Evolutionary conservation across 805 yeast genomes (phyloP).

Genomic region (Suhomyces xylopsoci): DNA sequence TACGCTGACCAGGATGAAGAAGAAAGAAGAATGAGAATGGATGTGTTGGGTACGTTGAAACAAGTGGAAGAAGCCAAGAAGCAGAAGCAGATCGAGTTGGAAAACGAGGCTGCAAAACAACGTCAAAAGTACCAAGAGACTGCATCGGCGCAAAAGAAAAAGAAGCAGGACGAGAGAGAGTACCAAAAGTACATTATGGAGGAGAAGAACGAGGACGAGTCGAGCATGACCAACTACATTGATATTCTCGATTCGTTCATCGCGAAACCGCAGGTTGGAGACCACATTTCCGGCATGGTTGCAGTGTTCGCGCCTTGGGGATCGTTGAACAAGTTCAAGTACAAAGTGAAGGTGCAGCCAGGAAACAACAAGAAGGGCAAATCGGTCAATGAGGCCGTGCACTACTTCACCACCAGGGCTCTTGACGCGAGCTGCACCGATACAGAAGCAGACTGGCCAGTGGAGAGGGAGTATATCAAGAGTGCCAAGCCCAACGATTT

Average conservation of each 20-base stretch:
- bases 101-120: slow-evolving; percentile 15
- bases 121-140: slow-evolving; percentile 31
- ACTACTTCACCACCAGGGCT: slow-evolving; percentile 50
- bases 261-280: slow-evolving; percentile 46
- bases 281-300: slow-evolving; percentile 58
- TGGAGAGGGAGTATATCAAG: slow-evolving; percentile 56
- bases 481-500: slow-evolving; percentile 62
- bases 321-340: slow-evolving; percentile 67
- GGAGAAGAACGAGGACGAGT: slow-evolving; percentile 32
- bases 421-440: slow-evolving; percentile 44
- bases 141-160: slow-evolving; percentile 40
- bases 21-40: slow-evolving; percentile 71
- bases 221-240: slow-evolving; percentile 29
- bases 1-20: slow-evolving; percentile 92
- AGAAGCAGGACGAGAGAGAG: slow-evolving; percentile 45
- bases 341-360: slow-evolving; percentile 80
- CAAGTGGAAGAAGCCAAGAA: slow-evolving; percentile 37
- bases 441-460: slow-evolving; percentile 65
- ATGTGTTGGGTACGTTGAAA: slow-evolving; percentile 80
- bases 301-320: slow-evolving; percentile 95
- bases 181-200: slow-evolving; percentile 39
- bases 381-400: slow-evolving; percentile 65
- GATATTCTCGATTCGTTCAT: slow-evolving; percentile 46
- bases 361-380: slow-evolving; percentile 85
- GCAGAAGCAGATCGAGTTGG: slow-evolving; percentile 17